Evolutionary conservation across 139 green algal genomes (phyloP).

Genomic region (Closterium sp.): DNA sequence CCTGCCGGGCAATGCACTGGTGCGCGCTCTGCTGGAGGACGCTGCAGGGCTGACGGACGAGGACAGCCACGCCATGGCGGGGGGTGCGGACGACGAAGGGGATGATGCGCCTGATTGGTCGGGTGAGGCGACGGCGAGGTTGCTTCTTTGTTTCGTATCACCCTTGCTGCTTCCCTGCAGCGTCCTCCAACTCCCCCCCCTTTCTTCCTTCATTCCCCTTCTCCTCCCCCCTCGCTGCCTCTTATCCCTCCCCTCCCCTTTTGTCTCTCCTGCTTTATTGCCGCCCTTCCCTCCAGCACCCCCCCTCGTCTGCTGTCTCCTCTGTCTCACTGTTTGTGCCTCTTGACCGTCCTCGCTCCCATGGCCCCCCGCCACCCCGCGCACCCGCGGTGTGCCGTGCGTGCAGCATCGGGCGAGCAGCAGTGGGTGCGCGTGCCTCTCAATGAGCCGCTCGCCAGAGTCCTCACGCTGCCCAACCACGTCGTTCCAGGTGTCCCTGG

Average conservation of each 20-base stretch:
- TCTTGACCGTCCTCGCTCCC: neutral
- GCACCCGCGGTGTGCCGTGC: neutral
- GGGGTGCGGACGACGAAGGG: neutral
- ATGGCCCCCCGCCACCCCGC: neutral
- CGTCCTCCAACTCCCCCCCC: too few relatives aligned
- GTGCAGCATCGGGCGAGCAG: neutral
- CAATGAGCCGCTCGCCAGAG: neutral
- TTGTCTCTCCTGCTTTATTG: neutral
- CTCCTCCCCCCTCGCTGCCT: neutral
- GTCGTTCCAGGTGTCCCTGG: neutral
- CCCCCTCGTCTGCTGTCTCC: neutral
- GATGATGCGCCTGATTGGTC: constrained; percentile 15
- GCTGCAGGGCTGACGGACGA: neutral
- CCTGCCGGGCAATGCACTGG: neutral
- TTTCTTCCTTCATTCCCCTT: neutral
- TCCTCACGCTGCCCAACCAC: neutral
- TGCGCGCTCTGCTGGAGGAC: constrained; percentile 16
- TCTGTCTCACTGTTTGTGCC: neutral
- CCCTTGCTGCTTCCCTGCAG: too few relatives aligned
- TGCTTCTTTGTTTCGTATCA: too few relatives aligned
- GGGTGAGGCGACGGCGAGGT: neutral
- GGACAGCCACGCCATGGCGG: neutral
- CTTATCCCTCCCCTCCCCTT: neutral
- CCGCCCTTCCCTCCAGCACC: neutral
- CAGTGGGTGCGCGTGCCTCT: neutral